Base-by-base conservation (phyloP, 495 filamentous ascomycete species). In the Podospora fimiseda region DNA sequence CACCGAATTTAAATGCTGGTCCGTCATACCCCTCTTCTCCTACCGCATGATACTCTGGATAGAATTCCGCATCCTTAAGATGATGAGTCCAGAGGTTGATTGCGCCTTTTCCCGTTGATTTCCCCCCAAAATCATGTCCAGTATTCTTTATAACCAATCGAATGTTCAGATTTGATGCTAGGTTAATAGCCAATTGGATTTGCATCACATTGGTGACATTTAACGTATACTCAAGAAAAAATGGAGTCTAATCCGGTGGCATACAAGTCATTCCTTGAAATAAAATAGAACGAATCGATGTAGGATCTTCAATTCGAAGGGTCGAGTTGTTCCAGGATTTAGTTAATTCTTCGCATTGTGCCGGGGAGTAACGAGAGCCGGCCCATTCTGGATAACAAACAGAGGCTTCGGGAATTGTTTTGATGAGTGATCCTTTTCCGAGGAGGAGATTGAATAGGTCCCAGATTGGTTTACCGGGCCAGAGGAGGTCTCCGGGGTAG, bases 71-170 rank as follows among this genome's bases (percentile, higher is more conserved):
- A 20, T 65, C 59, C 52, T 82, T 82, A 46, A 85, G 62, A 24
- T 79, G 66, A 51, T 83, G 79, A 15, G 79, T 84, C 80, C 81
- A 85, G 20, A 85, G 57, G 36, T 72, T 71, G 19, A 85, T 57
- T 11, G 74, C 68, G 37, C 65, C 73, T 11, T 72, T 60, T 44
- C 76, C 70, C 1, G 68, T 70, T 7, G 73, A 73, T 48, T 76
- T 65, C 11, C 75, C 77, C 18, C 62, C 65, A 40, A 74, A 72
- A 53, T 78, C 75, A 55, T 80, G 84, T 18, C 85, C 84, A 1
- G 84, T 88, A 53, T 85, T 87, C 65, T 19, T 19, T 18, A 41
- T 41, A 5, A 41, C 39, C 6, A 41, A n/a, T n/a, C 39, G 39
- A 5, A 41, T 14, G 16, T 41, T 41, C 5, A 41, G 39, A 6